Conservation (phyloP, 805 yeast species). For the Ogataea sp. region DNA sequence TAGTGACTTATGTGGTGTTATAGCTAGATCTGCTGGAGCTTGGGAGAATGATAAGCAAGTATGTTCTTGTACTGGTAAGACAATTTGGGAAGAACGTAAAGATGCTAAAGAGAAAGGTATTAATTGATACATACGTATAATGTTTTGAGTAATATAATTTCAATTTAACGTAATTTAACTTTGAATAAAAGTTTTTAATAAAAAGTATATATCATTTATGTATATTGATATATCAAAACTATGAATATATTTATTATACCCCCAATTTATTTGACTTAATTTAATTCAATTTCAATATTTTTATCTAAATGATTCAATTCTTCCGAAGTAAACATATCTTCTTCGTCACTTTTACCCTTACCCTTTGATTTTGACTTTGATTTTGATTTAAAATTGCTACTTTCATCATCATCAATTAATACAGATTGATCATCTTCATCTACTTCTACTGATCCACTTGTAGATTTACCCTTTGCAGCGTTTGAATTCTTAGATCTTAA, state of each 20-base stretch:
- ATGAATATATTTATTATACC: not conserved
- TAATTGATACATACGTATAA: slow-evolving; percentile 11
- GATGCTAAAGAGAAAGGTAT: slow-evolving; percentile 65
- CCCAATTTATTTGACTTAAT: not conserved
- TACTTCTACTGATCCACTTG: no score
- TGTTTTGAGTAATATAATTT: not conserved
- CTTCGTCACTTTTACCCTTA: not conserved
- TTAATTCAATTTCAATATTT: slow-evolving; percentile 5
- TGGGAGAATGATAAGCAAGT: slow-evolving; percentile 95
- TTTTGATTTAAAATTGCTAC: not conserved
- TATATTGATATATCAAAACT: no score
- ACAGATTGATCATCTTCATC: no score
- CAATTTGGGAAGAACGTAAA: slow-evolving; percentile 88
- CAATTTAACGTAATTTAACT: not conserved
- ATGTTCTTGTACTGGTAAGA: slow-evolving; percentile 91
- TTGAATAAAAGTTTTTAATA: not conserved
- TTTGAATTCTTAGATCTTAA: not conserved
- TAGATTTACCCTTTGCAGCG: no score
- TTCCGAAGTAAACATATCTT: not conserved
- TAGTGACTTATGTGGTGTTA: slow-evolving; percentile 66
- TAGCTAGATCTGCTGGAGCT: slow-evolving; percentile 93
- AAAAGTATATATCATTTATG: not conserved
- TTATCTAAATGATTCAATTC: slow-evolving; percentile 7
- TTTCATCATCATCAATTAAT: no score
- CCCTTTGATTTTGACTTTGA: slow-evolving; percentile 2